Evolutionary conservation across 2,329 filamentous ascomycete genomes (phyloP).

Genomic region (Ophiostoma australiae): DNA sequence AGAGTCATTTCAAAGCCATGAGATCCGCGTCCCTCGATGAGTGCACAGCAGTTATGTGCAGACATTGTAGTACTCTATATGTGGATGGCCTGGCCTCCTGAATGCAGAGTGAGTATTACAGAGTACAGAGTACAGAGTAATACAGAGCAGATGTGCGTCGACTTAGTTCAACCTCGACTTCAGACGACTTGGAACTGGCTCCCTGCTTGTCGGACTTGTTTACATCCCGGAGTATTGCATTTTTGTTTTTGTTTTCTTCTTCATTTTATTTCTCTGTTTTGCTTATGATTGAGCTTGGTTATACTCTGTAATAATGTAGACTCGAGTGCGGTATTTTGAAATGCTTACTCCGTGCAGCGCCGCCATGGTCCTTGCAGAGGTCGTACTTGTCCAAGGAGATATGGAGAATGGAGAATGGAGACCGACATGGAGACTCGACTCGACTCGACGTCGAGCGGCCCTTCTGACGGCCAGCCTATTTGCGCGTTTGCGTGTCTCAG

Average conservation of each 20-base stretch:
- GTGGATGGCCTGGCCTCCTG: neutral
- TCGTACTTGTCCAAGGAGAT: neutral
- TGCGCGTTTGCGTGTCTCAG: neutral
- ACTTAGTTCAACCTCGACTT: neutral
- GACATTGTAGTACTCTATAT: neutral
- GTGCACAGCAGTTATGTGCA: neutral
- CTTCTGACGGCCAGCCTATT: neutral
- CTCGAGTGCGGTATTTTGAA: neutral
- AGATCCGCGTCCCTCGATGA: neutral
- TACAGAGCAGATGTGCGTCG: neutral
- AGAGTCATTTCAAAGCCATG: neutral
- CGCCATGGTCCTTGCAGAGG: neutral
- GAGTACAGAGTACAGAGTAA: no score
- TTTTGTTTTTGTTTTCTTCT: no score
- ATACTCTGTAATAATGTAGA: no score
- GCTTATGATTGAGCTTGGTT: neutral
- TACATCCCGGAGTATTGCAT: neutral
- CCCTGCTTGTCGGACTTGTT: slow-evolving; percentile 1
- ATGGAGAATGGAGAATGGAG: neutral
- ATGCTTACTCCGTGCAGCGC: neutral
- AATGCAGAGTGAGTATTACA: neutral
- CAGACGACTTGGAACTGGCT: neutral
- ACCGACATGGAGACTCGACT: neutral
- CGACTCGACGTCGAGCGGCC: neutral
- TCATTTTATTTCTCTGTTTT: neutral